These are phyloP conservation scores for Moesziomyces sp. DNA, from an alignment of 1,284 basidiomycete species.

Conservation along the genomic window DNA sequence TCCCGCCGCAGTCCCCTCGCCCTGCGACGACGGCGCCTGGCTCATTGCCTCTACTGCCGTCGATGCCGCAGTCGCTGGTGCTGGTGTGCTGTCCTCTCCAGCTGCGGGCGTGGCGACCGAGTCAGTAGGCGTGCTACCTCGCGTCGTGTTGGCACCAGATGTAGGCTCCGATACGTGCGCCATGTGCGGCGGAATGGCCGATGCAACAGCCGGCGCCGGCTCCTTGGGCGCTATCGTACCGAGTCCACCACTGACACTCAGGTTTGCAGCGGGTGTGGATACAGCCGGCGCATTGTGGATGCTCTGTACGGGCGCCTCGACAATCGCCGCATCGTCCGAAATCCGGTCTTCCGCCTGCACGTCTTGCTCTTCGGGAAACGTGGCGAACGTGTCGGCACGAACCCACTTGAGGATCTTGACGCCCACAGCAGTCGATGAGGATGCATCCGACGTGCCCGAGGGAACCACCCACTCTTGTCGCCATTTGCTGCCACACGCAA, in stretches of 20 bases:
- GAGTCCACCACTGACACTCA: slow-evolving; percentile 25
- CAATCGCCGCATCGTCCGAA: slow-evolving; percentile 29
- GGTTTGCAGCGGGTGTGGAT: slow-evolving; percentile 4
- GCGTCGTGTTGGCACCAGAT: slow-evolving; percentile 15
- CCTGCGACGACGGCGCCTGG: slow-evolving; percentile 17
- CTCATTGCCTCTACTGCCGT: background rate
- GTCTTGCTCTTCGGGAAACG: slow-evolving; percentile 41
- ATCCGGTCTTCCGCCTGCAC: slow-evolving; percentile 30
- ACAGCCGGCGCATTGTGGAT: slow-evolving; percentile 43
- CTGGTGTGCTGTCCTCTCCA: background rate
- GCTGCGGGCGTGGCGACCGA: slow-evolving; percentile 18
- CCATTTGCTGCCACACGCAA: slow-evolving; percentile 23
- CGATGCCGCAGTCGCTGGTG: background rate
- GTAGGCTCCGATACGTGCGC: slow-evolving; percentile 22
- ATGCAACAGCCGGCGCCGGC: slow-evolving; percentile 18
- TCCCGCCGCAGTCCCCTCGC: slow-evolving; percentile 3
- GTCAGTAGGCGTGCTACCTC: slow-evolving; percentile 20
- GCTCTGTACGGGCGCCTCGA: slow-evolving; percentile 41
- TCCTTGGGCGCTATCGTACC: slow-evolving; percentile 42
- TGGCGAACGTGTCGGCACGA: slow-evolving; percentile 5
- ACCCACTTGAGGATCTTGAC: slow-evolving; percentile 47
- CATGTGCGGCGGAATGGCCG: slow-evolving; percentile 33
- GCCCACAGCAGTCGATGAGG: slow-evolving; percentile 13
- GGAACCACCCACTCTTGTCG: slow-evolving; percentile 36
- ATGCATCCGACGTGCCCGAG: slow-evolving; percentile 3